Evolutionary conservation across 2,329 filamentous ascomycete species (phyloP).

Genomic region (Sphaerulina vaccinii): DNA sequence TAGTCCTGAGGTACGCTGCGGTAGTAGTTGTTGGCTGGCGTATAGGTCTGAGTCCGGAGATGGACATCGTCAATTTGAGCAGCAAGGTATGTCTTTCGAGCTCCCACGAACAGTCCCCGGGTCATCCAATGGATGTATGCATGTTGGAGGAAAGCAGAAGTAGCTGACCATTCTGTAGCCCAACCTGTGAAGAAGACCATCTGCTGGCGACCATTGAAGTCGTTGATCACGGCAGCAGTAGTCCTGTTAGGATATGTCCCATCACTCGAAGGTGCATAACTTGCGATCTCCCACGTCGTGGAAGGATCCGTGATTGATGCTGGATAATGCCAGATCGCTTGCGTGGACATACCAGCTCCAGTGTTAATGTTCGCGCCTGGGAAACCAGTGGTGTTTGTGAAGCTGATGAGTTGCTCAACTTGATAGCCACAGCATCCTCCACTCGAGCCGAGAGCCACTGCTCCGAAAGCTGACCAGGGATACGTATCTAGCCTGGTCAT

Average conservation of each 20-base stretch:
- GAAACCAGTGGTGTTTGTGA: slow-evolving; percentile 12
- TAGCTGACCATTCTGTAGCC: slow-evolving; percentile 15
- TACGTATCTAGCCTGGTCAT: slow-evolving; percentile 13
- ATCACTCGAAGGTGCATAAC: slow-evolving; percentile 4
- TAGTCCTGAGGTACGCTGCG: slow-evolving; percentile 12
- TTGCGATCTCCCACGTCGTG: slow-evolving; percentile 11
- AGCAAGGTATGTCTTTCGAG: slow-evolving; percentile 6
- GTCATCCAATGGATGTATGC: slow-evolving; percentile 18
- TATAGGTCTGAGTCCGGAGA: slow-evolving; percentile 7
- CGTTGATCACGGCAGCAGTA: slow-evolving; percentile 13
- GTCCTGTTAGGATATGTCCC: background rate
- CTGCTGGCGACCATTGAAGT: slow-evolving; percentile 11
- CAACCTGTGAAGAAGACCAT: slow-evolving; percentile 16
- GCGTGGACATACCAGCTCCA: slow-evolving; percentile 4
- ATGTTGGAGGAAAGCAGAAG: slow-evolving; percentile 8
- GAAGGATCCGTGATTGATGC: slow-evolving; percentile 5
- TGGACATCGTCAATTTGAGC: slow-evolving; percentile 15
- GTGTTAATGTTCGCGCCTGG: slow-evolving; percentile 5
- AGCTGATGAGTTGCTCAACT: slow-evolving; percentile 12
- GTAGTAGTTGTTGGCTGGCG: slow-evolving; percentile 7
- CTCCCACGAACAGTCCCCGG: slow-evolving; percentile 11
- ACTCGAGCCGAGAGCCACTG: slow-evolving; percentile 2
- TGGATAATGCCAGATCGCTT: slow-evolving; percentile 16
- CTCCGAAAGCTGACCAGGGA: slow-evolving; percentile 13
- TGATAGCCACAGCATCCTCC: slow-evolving; percentile 11